A percentile compares a stretch with the other conserved stretches of the same genome.
These are phyloP conservation scores for Verticillium tricorpus DNA, from an alignment of 2,329 filamentous ascomycete genomes.

Conservation along the genomic window DNA sequence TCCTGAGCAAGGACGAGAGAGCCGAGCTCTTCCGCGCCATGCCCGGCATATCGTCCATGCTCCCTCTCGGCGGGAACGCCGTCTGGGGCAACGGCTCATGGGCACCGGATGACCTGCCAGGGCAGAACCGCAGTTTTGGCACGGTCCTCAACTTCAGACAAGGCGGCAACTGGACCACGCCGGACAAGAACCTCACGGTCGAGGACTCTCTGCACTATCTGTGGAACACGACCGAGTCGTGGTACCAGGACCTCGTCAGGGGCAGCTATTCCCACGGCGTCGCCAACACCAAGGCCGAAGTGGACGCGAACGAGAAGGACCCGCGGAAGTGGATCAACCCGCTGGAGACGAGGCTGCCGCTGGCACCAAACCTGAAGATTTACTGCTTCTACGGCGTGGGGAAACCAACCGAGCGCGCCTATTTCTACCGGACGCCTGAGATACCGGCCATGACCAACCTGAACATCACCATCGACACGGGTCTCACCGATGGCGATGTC, in stretches of 20 bases:
- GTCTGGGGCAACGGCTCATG: constrained; percentile 90
- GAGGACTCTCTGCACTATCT: constrained; percentile 73
- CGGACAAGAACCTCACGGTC: constrained; percentile 75
- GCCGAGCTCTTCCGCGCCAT: constrained; percentile 94
- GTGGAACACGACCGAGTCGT: constrained; percentile 71
- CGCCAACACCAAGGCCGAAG: constrained; percentile 72
- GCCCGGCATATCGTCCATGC: constrained; percentile 95
- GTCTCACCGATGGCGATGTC: constrained; percentile 51
- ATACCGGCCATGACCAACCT: constrained; percentile 59
- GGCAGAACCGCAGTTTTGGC: constrained; percentile 70
- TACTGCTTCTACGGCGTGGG: constrained; percentile 97
- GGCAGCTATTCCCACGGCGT: constrained; percentile 83
- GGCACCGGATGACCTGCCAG: constrained; percentile 81
- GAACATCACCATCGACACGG: constrained; percentile 71
- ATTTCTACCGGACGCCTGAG: constrained; percentile 77
- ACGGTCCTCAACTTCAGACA: constrained; percentile 79
- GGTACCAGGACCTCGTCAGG: constrained; percentile 74
- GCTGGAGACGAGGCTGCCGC: constrained; percentile 78
- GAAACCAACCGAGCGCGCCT: constrained; percentile 87
- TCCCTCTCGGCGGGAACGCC: constrained; percentile 86
- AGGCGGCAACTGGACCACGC: constrained; percentile 58
- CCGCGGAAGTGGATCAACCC: constrained; percentile 91
- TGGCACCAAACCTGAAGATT: constrained; percentile 86
- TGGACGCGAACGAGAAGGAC: constrained; percentile 76
- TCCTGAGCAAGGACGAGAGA: constrained; percentile 83